Conservation (phyloP, 2,329 filamentous ascomycete species). For the Pestalotiopsis sp. region DNA sequence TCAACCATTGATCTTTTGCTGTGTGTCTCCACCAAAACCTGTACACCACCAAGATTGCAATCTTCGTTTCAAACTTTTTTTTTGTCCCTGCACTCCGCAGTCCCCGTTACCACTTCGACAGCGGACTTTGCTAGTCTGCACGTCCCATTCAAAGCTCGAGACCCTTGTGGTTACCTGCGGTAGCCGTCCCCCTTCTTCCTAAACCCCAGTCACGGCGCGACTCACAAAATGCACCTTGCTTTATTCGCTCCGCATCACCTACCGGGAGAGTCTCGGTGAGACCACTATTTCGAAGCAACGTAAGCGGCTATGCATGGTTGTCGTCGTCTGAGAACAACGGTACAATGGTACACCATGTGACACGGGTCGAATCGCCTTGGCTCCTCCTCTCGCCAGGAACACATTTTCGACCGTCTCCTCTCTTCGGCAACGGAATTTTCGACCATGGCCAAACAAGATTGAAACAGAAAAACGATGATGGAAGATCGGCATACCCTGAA, state of each 20-base stretch:
- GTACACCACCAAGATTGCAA: slow-evolving; percentile 7
- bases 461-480: neutral
- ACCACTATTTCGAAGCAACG: slow-evolving; percentile 4
- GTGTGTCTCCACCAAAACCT: neutral
- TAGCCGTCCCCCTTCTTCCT: neutral
- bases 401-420: neutral
- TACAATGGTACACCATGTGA: neutral
- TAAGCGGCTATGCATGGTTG: slow-evolving; percentile 6
- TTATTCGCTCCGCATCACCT: neutral
- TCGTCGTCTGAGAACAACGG: neutral
- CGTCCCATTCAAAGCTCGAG: neutral
- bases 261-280: slow-evolving; percentile 2
- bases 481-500: neutral
- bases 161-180: neutral
- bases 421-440: neutral
- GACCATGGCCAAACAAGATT: neutral
- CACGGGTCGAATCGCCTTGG: neutral
- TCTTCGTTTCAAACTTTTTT: slow-evolving; percentile 7
- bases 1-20: neutral
- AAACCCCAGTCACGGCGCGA: neutral
- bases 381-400: neutral
- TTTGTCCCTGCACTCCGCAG: neutral
- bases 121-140: neutral
- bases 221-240: neutral
- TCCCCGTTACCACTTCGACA: neutral